These are phyloP conservation scores for Apophysomyces trapeziformis DNA, from an alignment of 371 early-diverging fungal species.

Conservation along the genomic window DNA sequence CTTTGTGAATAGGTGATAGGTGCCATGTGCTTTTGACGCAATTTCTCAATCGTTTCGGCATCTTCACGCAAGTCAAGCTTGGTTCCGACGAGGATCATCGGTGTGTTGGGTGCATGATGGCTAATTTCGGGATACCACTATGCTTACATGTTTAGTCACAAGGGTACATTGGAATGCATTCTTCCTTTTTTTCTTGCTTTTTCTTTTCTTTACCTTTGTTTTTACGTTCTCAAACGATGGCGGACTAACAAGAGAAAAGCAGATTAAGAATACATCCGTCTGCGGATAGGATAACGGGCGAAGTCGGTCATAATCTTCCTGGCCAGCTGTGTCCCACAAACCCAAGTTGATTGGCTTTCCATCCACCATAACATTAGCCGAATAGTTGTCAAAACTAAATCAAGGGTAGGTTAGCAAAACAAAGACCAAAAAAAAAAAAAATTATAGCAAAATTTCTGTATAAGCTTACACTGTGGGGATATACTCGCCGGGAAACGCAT, in stretches of 20 bases:
- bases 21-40: slow-evolving; percentile 85
- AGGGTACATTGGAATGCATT: not conserved
- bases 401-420: not conserved
- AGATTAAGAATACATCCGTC: slow-evolving; percentile 87
- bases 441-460: not conserved
- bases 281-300: slow-evolving; percentile 88
- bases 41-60: slow-evolving; percentile 84
- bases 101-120: slow-evolving; percentile 94
- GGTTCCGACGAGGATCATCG: slow-evolving; percentile 97
- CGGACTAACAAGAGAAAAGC: slow-evolving; percentile 79
- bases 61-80: slow-evolving; percentile 98
- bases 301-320: slow-evolving; percentile 99
- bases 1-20: slow-evolving; percentile 93
- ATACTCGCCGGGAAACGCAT: slow-evolving; percentile 82
- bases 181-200: not conserved
- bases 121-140: slow-evolving; percentile 96
- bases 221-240: slow-evolving; percentile 80
- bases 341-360: slow-evolving; percentile 81
- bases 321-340: slow-evolving; percentile 98
- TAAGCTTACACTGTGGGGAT: slow-evolving; percentile 71
- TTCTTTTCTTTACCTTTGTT: slow-evolving; percentile 59
- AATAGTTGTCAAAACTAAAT: slow-evolving; percentile 78
- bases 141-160: not conserved
- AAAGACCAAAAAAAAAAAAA: not conserved
- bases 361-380: slow-evolving; percentile 80